Evolutionary conservation across 1,284 basidiomycete species (phyloP).

Genomic region (Trametes versicolor): DNA sequence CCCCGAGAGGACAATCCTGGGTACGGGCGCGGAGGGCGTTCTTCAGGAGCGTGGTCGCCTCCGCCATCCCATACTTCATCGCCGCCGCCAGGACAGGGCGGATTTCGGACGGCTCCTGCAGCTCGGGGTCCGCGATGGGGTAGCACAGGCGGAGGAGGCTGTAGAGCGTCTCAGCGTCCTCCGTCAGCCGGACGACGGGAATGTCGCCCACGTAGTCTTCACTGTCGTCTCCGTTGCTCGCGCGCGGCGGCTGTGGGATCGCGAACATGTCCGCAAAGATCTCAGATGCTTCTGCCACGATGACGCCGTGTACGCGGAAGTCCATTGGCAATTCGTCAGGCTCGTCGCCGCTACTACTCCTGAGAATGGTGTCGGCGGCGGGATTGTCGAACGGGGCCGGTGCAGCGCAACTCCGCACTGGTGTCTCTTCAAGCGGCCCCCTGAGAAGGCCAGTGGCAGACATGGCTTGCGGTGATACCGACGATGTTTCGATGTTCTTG

Average conservation of each 20-base stretch:
- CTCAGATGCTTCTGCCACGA: conserved; percentile 22
- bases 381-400: conserved; percentile 7
- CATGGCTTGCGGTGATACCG: too few relatives aligned
- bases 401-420: too few relatives aligned
- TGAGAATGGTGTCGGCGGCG: conserved; percentile 23
- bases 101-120: not conserved
- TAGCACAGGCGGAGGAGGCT: conserved; percentile 31
- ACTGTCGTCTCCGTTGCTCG: not conserved
- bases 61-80: conserved; percentile 25
- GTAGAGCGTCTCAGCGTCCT: conserved; percentile 30
- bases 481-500: too few relatives aligned
- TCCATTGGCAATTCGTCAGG: too few relatives aligned
- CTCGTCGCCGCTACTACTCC: conserved; percentile 15
- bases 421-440: too few relatives aligned
- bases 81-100: conserved; percentile 20
- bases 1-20: not conserved
- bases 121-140: conserved; percentile 23
- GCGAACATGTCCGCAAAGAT: conserved; percentile 28
- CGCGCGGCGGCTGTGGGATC: conserved; percentile 17
- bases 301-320: conserved; percentile 22
- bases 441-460: too few relatives aligned
- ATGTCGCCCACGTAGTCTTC: not conserved
- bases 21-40: not conserved
- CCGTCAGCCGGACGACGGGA: conserved; percentile 25
- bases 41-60: not conserved